phyloP scores from a whole-genome alignment of 352 stramenopile genomes.

The Pythium insidiosum region DNA sequence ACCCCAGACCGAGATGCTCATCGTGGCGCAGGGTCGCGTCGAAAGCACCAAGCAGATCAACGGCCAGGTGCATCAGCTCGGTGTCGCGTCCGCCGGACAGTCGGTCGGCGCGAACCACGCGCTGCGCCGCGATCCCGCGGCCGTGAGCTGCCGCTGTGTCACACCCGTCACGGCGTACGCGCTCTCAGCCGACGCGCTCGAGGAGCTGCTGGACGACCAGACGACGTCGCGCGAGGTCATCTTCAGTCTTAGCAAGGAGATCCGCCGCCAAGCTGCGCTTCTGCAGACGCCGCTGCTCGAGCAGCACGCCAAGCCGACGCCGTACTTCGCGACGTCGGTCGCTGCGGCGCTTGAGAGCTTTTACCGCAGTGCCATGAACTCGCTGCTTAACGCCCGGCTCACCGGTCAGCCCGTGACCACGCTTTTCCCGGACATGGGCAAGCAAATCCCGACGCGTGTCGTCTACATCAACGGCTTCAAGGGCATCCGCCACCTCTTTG shows the following conservation, averaged over 20 bases:
- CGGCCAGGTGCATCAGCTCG: slow-evolving; percentile 74
- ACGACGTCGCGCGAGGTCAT: slow-evolving; percentile 76
- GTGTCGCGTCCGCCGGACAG: slow-evolving; percentile 32
- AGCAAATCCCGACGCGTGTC: slow-evolving; percentile 90
- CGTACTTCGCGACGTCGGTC: slow-evolving; percentile 87
- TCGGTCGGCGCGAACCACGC: slow-evolving; percentile 77
- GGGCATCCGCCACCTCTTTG: slow-evolving; percentile 74
- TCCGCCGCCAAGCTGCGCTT: slow-evolving; percentile 76
- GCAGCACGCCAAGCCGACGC: slow-evolving; percentile 86
- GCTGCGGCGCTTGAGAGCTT: slow-evolving; percentile 90
- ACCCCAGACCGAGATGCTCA: slow-evolving; percentile 72
- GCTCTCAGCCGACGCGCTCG: slow-evolving; percentile 54
- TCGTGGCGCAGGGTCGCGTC: slow-evolving; percentile 57
- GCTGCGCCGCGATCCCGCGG: slow-evolving; percentile 65
- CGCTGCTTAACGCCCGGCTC: slow-evolving; percentile 84
- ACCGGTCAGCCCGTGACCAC: slow-evolving; percentile 67
- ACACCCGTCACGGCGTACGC: slow-evolving; percentile 77
- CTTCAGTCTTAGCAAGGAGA: slow-evolving; percentile 83
- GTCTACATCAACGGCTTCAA: slow-evolving; percentile 94
- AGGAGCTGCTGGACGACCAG: slow-evolving; percentile 72
- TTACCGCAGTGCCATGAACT: slow-evolving; percentile 90
- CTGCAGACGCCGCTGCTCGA: slow-evolving; percentile 87
- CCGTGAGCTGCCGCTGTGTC: slow-evolving; percentile 70
- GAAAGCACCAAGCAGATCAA: slow-evolving; percentile 77
- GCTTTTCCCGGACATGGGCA: slow-evolving; percentile 92